Percentiles rank a stretch among this genome's conserved stretches.
Evolutionary conservation across 148 eudicot species (phyloP).

Genomic region (Spergularia bocconei): DNA sequence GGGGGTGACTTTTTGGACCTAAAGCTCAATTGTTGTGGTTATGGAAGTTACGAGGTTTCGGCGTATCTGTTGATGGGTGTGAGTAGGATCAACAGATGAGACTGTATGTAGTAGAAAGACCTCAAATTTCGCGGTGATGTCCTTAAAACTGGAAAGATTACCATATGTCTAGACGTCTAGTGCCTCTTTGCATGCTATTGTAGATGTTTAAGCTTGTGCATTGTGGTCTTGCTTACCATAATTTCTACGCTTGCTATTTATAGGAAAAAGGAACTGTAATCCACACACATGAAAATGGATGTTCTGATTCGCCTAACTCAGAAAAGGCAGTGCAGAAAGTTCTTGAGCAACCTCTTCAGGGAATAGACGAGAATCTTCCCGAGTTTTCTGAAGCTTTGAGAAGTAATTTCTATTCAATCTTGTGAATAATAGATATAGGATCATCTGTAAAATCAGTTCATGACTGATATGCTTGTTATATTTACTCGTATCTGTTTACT

Average conservation of each 20-base stretch:
- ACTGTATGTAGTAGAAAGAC: too few relatives aligned
- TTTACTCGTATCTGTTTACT: slow-evolving; percentile 24
- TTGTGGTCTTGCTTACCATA: slow-evolving; percentile 10
- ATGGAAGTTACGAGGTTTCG: too few relatives aligned
- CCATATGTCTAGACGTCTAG: too few relatives aligned
- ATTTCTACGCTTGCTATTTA: background rate
- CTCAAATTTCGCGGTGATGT: too few relatives aligned
- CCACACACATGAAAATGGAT: slow-evolving; percentile 26
- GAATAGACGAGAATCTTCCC: slow-evolving; percentile 34
- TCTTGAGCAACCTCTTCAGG: slow-evolving; percentile 34
- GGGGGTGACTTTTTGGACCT: background rate
- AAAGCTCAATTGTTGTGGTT: background rate
- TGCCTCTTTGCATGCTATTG: background rate
- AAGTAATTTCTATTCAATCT: slow-evolving; percentile 44
- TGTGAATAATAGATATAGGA: background rate
- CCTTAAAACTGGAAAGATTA: too few relatives aligned
- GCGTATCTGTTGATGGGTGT: background rate
- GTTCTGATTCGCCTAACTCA: slow-evolving; percentile 22
- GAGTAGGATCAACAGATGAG: background rate
- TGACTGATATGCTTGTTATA: slow-evolving; percentile 19
- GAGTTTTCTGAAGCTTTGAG: slow-evolving; percentile 61
- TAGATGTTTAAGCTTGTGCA: background rate
- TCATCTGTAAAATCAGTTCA: background rate
- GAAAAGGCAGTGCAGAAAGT: slow-evolving; percentile 33
- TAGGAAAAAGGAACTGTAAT: slow-evolving; percentile 27